phyloP scores from a whole-genome alignment of 805 yeast species.

The Lipomyces sp. region DNA sequence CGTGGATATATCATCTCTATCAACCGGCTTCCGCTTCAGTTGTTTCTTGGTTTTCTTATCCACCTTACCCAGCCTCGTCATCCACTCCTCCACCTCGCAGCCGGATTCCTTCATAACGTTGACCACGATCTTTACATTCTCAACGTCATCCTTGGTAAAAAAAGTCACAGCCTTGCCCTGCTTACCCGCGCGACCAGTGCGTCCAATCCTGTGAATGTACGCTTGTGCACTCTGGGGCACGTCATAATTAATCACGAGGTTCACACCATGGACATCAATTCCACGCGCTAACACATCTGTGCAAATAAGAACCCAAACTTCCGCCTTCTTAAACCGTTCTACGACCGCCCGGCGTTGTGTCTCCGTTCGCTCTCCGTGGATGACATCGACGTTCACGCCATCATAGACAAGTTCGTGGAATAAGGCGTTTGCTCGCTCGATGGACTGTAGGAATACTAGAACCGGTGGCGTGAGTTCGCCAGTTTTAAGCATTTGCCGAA shows the following conservation, averaged over 20 bases:
- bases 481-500: slow-evolving; percentile 78
- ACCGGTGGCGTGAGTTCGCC: slow-evolving; percentile 93
- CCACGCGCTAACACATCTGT: slow-evolving; percentile 97
- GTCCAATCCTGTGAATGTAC: slow-evolving; percentile 96
- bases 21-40: slow-evolving; percentile 51
- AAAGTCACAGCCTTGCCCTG: slow-evolving; percentile 87
- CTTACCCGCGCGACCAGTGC: slow-evolving; percentile 96
- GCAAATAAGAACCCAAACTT: slow-evolving; percentile 93
- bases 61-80: slow-evolving; percentile 71
- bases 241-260: slow-evolving; percentile 92
- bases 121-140: slow-evolving; percentile 77
- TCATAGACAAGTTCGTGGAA: slow-evolving; percentile 93
- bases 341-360: slow-evolving; percentile 84
- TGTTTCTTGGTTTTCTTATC: slow-evolving; percentile 57
- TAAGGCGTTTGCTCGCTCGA: slow-evolving; percentile 91
- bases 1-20: slow-evolving; percentile 61
- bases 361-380: slow-evolving; percentile 92
- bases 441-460: slow-evolving; percentile 87
- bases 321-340: slow-evolving; percentile 84
- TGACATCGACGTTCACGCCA: slow-evolving; percentile 89
- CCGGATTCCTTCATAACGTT: slow-evolving; percentile 97
- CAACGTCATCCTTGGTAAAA: slow-evolving; percentile 85
- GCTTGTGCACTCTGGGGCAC: slow-evolving; percentile 94
- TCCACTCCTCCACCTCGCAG: slow-evolving; percentile 70
- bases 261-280: slow-evolving; percentile 95